Conservation (phyloP, 1,284 basidiomycete genomes). For the Ceratobasidium papillatum region DNA sequence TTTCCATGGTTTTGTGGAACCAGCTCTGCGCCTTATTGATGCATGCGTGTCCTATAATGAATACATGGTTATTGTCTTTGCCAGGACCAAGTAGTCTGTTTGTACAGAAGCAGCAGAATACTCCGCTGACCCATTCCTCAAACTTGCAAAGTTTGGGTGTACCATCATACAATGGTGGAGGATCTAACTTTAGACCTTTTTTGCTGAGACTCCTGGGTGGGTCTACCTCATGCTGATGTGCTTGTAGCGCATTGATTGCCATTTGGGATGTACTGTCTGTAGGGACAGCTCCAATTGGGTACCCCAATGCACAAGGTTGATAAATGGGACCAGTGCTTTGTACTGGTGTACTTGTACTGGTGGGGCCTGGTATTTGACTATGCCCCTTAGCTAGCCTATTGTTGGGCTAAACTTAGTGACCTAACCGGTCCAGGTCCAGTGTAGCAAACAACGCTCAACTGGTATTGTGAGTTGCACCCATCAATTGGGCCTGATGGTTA, state of each 20-base stretch:
- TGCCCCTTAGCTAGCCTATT: neutral
- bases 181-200: neutral
- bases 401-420: neutral
- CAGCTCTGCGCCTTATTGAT: neutral
- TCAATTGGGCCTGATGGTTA: neutral
- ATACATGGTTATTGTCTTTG: neutral
- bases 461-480: neutral
- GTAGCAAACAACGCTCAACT: neutral
- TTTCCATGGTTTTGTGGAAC: neutral
- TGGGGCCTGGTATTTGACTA: neutral
- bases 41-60: neutral
- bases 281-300: conserved; percentile 12
- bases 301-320: neutral
- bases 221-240: neutral
- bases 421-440: neutral
- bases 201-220: neutral
- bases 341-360: neutral
- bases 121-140: conserved; percentile 6
- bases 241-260: neutral
- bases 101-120: neutral
- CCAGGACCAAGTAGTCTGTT: neutral
- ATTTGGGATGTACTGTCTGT: neutral
- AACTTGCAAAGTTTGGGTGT: neutral
- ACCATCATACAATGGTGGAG: conserved; percentile 2
- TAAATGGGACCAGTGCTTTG: neutral